Evolutionary conservation across 1,284 basidiomycete genomes (phyloP).

Genomic region (Ceratobasidium sp.): DNA sequence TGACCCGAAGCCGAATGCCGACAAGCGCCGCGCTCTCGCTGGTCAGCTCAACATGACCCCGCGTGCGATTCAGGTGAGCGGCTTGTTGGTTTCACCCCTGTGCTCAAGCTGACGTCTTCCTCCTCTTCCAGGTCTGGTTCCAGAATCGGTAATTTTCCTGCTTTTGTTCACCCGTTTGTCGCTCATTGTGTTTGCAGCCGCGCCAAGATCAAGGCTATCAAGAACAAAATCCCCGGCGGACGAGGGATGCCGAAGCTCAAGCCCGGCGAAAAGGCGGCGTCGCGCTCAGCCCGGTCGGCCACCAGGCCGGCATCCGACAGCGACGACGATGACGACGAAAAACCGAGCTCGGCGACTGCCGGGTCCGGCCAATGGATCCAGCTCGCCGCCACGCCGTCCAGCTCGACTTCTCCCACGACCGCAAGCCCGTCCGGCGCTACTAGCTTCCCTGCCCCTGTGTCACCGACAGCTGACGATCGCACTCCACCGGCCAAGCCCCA

Average conservation of each 20-base stretch:
- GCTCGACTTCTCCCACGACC: conserved; percentile 34
- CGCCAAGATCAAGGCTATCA: conserved; percentile 49
- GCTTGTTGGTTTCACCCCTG: conserved; percentile 44
- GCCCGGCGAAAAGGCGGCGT: conserved; percentile 34
- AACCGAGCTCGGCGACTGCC: conserved; percentile 19
- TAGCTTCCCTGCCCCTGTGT: neutral
- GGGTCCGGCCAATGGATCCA: conserved; percentile 10
- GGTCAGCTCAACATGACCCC: conserved; percentile 89
- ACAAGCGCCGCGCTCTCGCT: conserved; percentile 81
- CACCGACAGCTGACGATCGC: neutral
- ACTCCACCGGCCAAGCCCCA: conserved; percentile 44
- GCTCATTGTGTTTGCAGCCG: conserved; percentile 34
- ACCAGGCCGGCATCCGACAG: neutral
- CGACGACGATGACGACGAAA: conserved; percentile 42
- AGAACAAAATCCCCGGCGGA: conserved; percentile 45
- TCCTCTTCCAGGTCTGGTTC: conserved; percentile 79
- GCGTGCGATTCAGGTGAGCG: conserved; percentile 89
- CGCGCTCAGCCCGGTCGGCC: conserved; percentile 1
- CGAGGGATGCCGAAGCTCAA: conserved; percentile 45
- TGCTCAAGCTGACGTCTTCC: conserved; percentile 23
- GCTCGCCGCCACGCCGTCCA: conserved; percentile 8
- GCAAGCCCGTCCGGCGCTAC: conserved; percentile 19
- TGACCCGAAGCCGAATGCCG: conserved; percentile 90
- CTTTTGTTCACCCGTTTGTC: neutral
- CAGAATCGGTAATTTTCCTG: conserved; percentile 79